Base-by-base conservation (phyloP, 345 rosid species). In the Populus nigra region DNA sequence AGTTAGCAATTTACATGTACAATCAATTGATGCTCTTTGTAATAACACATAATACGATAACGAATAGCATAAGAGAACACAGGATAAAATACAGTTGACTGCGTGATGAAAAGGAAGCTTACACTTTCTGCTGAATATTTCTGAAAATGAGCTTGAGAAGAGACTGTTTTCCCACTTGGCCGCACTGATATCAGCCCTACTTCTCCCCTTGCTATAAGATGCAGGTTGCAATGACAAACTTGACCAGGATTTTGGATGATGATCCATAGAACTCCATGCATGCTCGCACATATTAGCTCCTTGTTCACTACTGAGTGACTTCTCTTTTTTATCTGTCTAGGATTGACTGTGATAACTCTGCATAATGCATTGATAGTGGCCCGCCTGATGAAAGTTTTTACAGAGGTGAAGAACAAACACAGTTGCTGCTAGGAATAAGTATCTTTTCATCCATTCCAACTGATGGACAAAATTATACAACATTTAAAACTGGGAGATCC, bases 131-230 rank as follows among this genome's bases (percentile, higher is more conserved):
- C 77, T 91, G 79, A 92, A 92, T 74, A 93, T 74, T 57, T 95
- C 99, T n/a, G 99, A 95, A 79, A 95, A 70, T 31, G 99, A 95
- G 87, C 98, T 93, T n/a, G 99, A 95, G 86, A 95, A 95, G 73
- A 95, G 88, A 83, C 99, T 91, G 87, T 92, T 93, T 83, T 95
- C 99, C 86, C 87, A 88, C 85, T 85, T 89, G 67, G 81, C 81
- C 23, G 41, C 65, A 69, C 43, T 49, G 63, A 69, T 70, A 83
- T 87, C 81, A 73, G 45, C 79, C 86, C 72, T 79, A 53, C 81
- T 79, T 80, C 84, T 47, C 76, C 73, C 84, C 67, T 80, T 77
- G 75, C 59, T 27, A 82, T 29, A 78, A 65, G 86, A 79, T 33
- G 86, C 78, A 47, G 83, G 83, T 78, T 73, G 83, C 80, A 77